These are phyloP conservation scores for Colletotrichum sp. DNA, from an alignment of 2,329 filamentous ascomycete species.

Conservation along the genomic window DNA sequence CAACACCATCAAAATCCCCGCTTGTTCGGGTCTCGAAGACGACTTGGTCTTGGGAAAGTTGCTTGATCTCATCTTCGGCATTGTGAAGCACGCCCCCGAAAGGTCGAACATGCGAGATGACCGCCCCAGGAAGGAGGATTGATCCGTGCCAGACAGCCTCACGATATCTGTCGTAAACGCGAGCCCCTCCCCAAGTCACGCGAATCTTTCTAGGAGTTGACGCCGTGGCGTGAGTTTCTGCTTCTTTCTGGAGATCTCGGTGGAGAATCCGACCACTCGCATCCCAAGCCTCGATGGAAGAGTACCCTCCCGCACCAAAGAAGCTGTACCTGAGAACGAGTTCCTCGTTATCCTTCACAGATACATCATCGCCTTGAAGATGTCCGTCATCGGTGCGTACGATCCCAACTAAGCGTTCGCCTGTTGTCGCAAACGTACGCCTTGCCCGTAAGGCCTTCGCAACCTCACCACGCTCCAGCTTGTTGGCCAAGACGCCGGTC, in stretches of 20 bases:
- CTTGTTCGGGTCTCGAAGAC: conserved; percentile 29
- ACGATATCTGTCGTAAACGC: conserved; percentile 35
- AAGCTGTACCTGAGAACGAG: conserved; percentile 27
- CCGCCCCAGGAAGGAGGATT: conserved; percentile 24
- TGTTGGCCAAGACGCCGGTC: conserved; percentile 28
- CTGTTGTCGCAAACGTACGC: conserved; percentile 34
- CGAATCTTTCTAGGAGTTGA: conserved; percentile 20
- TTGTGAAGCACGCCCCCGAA: conserved; percentile 30
- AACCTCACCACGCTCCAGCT: conserved; percentile 8
- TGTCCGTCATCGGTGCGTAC: conserved; percentile 17
- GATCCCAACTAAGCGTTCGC: conserved; percentile 31
- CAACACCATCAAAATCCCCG: conserved; percentile 33
- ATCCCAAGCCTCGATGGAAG: conserved; percentile 33
- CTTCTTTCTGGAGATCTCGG: conserved; percentile 28
- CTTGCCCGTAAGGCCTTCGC: conserved; percentile 28
- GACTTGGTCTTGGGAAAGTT: conserved; percentile 19
- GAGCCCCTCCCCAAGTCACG: conserved; percentile 35
- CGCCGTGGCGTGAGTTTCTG: background rate
- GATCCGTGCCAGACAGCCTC: conserved; percentile 36
- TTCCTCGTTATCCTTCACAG: background rate
- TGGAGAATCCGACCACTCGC: conserved; percentile 27
- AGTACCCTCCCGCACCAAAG: conserved; percentile 28
- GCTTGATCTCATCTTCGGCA: conserved; percentile 23
- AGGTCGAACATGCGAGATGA: conserved; percentile 22
- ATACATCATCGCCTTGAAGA: conserved; percentile 30